Percentiles rank a stretch among this genome's conserved stretches.
These are phyloP conservation scores for Prunus yedoensis DNA, from an alignment of 331 rosid species.

Conservation along the genomic window DNA sequence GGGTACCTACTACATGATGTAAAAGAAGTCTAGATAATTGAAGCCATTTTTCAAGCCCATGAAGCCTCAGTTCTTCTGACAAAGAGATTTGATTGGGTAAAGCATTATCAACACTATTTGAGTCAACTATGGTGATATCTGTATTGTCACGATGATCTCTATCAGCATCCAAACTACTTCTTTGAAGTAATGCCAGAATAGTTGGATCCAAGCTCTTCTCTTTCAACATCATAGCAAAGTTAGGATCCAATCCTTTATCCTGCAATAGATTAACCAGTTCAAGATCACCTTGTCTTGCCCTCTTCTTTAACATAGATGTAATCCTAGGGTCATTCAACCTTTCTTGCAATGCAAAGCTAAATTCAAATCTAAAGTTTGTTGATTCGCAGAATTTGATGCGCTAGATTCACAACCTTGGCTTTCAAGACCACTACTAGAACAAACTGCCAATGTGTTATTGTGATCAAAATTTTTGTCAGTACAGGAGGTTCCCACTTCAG, in stretches of 20 bases:
- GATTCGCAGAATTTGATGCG: conserved; percentile 85
- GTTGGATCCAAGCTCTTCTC: conserved; percentile 98
- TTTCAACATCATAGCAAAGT: conserved; percentile 98
- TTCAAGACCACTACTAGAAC: conserved; percentile 92
- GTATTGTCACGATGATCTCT: conserved; percentile 93
- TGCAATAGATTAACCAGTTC: conserved; percentile 81
- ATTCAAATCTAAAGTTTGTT: conserved; percentile 83
- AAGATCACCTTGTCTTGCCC: conserved; percentile 77
- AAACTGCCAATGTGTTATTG: conserved; percentile 62
- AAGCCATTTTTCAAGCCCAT: conserved; percentile 98
- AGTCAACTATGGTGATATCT: conserved; percentile 61
- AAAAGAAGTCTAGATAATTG: conserved; percentile 79
- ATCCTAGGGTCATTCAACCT: conserved; percentile 95
- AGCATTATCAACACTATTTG: conserved; percentile 79
- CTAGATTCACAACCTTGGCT: conserved; percentile 93
- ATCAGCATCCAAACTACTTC: conserved; percentile 97
- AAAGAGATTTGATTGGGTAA: conserved; percentile 89
- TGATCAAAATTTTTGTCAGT: conserved; percentile 68
- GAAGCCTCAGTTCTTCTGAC: conserved; percentile 94
- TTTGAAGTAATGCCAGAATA: conserved; percentile 89
- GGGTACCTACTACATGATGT: conserved; percentile 87
- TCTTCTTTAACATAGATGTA: conserved; percentile 78
- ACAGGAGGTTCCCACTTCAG: conserved; percentile 65
- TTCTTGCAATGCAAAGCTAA: conserved; percentile 95
- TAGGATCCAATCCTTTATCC: conserved; percentile 98